Evolutionary conservation across 306 rosid genomes (phyloP), one percentile per base, ranked within the genome.

Genomic region (Pterocarpus santalinus): DNA sequence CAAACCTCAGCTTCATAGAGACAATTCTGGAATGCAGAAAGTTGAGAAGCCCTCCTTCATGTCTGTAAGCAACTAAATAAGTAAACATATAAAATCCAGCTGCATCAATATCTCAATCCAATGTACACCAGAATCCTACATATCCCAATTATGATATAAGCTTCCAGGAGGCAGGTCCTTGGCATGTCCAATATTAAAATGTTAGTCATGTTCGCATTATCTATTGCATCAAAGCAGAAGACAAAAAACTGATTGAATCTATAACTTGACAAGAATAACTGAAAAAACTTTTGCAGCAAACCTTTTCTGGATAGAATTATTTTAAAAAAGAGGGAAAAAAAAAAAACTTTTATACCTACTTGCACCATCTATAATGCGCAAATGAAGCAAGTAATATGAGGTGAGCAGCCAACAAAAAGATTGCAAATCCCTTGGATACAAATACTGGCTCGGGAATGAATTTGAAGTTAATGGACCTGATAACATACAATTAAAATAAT

Each of bases 401-500:
- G 90, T 93, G 98, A 63, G 85, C 82, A 81, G 90, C 83, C 91
- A 96, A 85, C 90, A 93, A 84, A 65, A 68, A 82, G 87, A 84
- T 80, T 10, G 98, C 93, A 86, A 93, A 87, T 86, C 92, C 87
- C 86, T 93, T 93, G 35, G 98, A 96, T 56, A 88, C 86, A 78
- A 96, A 96, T 77, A 96, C 75, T 81, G 87, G 89, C 81, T 96
- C 98, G 5, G 97, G 97, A 74, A 96, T 77, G 46, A 96, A 96
- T 89, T 93, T 96, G 90, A 96, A 90, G 90, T 96, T 96, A 72
- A 93, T 93, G 60, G 97, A 96, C 99, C 99, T 95, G 87, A 76
- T 41, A 84, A 85, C 86, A 80, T 52, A 41, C 64, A 81, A 49
- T n/a, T 58, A 51, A 79, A 67, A 61, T 70, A 80, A 90, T 63